Evolutionary conservation across 148 eudicot species (phyloP), one percentile per base, ranked within the genome.

Genomic region (Rhododendron griersonianum): DNA sequence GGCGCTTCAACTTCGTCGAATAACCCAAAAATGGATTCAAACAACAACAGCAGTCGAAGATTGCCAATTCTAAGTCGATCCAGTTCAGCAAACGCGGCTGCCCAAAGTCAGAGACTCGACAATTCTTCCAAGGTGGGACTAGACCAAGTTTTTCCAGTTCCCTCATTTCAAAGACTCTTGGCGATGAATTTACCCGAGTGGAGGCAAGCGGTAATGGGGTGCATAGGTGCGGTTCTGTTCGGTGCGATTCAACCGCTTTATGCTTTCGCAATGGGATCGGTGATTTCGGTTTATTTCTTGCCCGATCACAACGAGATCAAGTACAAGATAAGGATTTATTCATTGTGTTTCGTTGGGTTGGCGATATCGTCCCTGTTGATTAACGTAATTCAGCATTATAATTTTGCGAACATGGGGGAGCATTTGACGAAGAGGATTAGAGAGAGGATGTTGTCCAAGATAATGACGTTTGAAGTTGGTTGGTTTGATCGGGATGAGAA

Each of bases 401-500:
- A 71, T 33, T 71, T 71, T 30, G 76, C 19, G 19, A 33, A 33
- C 30, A 71, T 71, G 76, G 76, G 76, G 1, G 76, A 71, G 76
- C 76, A 4, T 14, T 71, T 71, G 39, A 71, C 76, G 41, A 71
- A 71, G 41, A 71, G 76, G 76, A 71, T 71, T 71, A 4, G 76
- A 15, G 76, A 71, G 19, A 71, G 76, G 76, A 71, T 71, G 76
- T 33, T 71, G 41, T 30, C 76, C 6, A 71, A 71, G 76, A 71
- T 71, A 71, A 13, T 71, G 41, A 71, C 76, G 39, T 71, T 71
- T 33, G 76, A 71, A 71, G 76, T 71, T 5, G 76, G 76, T 14
- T 71, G 76, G 76, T 71, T 71, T 71, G 76, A 71, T 71, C 76
- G 76, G 41, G 76, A 71, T 71, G 76, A 33, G 76, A 71, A 71